phyloP scores from a whole-genome alignment of 805 yeast genomes.

The Maudiozyma saulgeensis region DNA sequence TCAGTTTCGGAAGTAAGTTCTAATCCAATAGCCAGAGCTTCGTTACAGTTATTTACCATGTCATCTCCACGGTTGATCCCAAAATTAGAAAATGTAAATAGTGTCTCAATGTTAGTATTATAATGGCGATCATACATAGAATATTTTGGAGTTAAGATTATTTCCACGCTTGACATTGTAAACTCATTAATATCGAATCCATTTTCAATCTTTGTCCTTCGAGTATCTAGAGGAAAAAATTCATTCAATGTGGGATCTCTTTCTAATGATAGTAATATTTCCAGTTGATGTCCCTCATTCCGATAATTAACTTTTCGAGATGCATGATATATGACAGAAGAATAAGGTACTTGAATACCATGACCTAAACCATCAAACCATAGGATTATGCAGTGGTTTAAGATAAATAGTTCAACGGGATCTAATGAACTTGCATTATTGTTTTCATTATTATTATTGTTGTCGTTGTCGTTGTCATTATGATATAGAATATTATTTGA shows the following conservation, averaged over 20 bases:
- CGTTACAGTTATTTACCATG: conserved; percentile 30
- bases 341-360: conserved; percentile 33
- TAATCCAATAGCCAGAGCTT: conserved; percentile 31
- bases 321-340: conserved; percentile 27
- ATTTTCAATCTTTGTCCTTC: not conserved
- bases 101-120: conserved; percentile 27
- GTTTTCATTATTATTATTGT: not conserved
- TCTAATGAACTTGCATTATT: conserved; percentile 4
- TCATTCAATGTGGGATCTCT: conserved; percentile 18
- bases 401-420: conserved; percentile 30
- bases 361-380: conserved; percentile 32
- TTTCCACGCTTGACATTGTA: conserved; percentile 22
- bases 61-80: conserved; percentile 35
- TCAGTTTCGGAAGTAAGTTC: conserved; percentile 17
- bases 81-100: conserved; percentile 31
- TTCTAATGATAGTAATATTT: conserved; percentile 21
- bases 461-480: not conserved
- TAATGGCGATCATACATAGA: conserved; percentile 31
- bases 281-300: conserved; percentile 20
- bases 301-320: conserved; percentile 7
- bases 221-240: conserved; percentile 13
- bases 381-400: conserved; percentile 30
- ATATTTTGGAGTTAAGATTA: conserved; percentile 30
- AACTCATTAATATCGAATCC: not conserved
- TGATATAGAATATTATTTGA: not conserved